Conservation (phyloP, 2,329 filamentous ascomycete genomes). For the Phaeosphaeriaceae sp. region DNA sequence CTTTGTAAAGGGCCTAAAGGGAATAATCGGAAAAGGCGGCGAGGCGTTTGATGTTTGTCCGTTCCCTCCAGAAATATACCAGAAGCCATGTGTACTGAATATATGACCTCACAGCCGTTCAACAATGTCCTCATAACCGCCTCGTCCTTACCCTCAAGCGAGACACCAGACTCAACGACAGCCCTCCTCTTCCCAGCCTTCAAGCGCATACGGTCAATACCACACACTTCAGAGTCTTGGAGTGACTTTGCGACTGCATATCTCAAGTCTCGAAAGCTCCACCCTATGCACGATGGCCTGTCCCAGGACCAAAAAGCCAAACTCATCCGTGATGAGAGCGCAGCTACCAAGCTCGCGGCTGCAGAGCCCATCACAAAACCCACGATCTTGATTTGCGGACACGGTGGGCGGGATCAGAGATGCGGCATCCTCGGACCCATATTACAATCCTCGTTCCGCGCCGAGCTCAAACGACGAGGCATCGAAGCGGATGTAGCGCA, state of each 20-base stretch:
- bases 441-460: conserved; percentile 73
- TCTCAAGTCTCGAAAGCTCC: conserved; percentile 68
- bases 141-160: conserved; percentile 65
- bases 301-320: conserved; percentile 59
- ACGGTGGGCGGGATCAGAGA: conserved; percentile 79
- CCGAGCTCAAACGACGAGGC: conserved; percentile 60
- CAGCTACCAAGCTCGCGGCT: conserved; percentile 57
- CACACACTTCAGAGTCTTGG: conserved; percentile 65
- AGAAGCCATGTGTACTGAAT: conserved; percentile 1
- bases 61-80: conserved; percentile 15
- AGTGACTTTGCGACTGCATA: conserved; percentile 68
- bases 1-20: conserved; percentile 75
- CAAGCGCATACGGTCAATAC: conserved; percentile 76
- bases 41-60: conserved; percentile 55
- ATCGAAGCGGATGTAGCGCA: conserved; percentile 68
- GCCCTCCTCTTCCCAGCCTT: conserved; percentile 81
- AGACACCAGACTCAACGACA: conserved; percentile 51
- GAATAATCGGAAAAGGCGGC: conserved; percentile 50
- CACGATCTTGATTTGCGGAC: conserved; percentile 83
- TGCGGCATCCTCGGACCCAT: conserved; percentile 83
- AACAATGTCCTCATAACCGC: conserved; percentile 81
- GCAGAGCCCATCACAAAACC: conserved; percentile 54
- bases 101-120: conserved; percentile 68
- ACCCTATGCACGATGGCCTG: conserved; percentile 65
- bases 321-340: conserved; percentile 56